Evolutionary conservation across 2,329 filamentous ascomycete genomes (phyloP), one percentile per base, ranked within the genome.

Genomic region (Triangularia setosa): DNA sequence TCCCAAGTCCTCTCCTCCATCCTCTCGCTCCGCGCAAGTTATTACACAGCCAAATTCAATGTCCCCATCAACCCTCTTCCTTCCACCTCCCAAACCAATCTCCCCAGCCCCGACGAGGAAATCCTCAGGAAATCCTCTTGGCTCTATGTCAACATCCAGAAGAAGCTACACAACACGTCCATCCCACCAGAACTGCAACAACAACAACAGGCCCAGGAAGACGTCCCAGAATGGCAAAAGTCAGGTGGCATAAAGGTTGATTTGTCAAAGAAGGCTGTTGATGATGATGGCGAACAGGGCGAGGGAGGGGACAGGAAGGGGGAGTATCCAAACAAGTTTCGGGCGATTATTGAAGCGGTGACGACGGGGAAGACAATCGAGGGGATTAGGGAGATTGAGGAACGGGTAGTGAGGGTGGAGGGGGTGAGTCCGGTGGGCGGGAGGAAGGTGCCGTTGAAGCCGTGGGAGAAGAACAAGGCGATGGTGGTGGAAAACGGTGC

Each of bases 361-460:
- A 91, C 91, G 24, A 88, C 87, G 27, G 92, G 92, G 61, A 87
- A 92, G 70, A 89, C 91, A 0, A 90, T 97, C 53, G 92, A 93
- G 1, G 93, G 93, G 0, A 96, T 97, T 72, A 88, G 88, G 70
- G 87, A 96, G 68, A 94, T 97, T 61, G 92, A 93, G 4, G 86
- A 92, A 69, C 95, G 89, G 0, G 81, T 97, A 4, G 81, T 93
- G 21, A 82, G 87, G 61, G 89, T 90, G 4, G 85, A 91, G 65
- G 89, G 79, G 1, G 77, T 83, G 14, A 81, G 80, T 59, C 82
- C 82, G 0, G 74, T 83, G 44, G 82, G 82, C 11, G 75, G 78
- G 58, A 77, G 81, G 54, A 69, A 77, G 24, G 83, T 79, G 12
- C 82, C 84, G 0, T 79, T 73, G 60, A 87, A 87, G 77, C 93